phyloP scores from a whole-genome alignment of 2,329 filamentous ascomycete genomes.

The Phaeophleospora eucalypticola region DNA sequence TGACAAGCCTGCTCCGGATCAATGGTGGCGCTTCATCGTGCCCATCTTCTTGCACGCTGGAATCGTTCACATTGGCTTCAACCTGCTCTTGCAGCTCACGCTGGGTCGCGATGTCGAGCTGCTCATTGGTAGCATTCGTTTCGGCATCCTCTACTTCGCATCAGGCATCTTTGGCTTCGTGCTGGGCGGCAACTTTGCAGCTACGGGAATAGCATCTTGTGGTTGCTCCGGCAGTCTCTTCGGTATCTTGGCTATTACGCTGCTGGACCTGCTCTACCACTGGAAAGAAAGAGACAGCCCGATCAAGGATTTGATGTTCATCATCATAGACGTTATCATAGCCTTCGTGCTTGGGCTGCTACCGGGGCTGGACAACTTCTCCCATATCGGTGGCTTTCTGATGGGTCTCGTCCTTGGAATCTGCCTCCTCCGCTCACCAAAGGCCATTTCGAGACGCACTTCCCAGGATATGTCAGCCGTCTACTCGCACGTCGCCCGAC shows the following conservation, averaged over 20 bases:
- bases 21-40: slow-evolving; percentile 95
- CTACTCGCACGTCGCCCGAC: slow-evolving; percentile 19
- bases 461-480: slow-evolving; percentile 12
- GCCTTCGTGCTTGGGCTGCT: slow-evolving; percentile 89
- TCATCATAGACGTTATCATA: slow-evolving; percentile 78
- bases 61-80: slow-evolving; percentile 92
- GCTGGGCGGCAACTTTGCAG: slow-evolving; percentile 88
- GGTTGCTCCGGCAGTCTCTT: slow-evolving; percentile 90
- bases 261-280: slow-evolving; percentile 88
- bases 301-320: slow-evolving; percentile 79
- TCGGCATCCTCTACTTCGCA: slow-evolving; percentile 82
- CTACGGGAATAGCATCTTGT: slow-evolving; percentile 70
- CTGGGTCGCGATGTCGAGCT: slow-evolving; percentile 90
- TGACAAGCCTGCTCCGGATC: slow-evolving; percentile 67
- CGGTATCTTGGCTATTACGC: slow-evolving; percentile 79
- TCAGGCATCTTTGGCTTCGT: slow-evolving; percentile 95
- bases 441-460: slow-evolving; percentile 43
- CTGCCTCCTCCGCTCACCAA: slow-evolving; percentile 83
- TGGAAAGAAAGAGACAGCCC: slow-evolving; percentile 78
- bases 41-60: slow-evolving; percentile 96
- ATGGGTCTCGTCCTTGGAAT: slow-evolving; percentile 87
- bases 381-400: slow-evolving; percentile 91
- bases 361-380: slow-evolving; percentile 93
- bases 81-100: slow-evolving; percentile 84
- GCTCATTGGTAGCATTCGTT: slow-evolving; percentile 81